Conservation (phyloP, 2,329 filamentous ascomycete genomes). For the Colletotrichum caudatum region DNA sequence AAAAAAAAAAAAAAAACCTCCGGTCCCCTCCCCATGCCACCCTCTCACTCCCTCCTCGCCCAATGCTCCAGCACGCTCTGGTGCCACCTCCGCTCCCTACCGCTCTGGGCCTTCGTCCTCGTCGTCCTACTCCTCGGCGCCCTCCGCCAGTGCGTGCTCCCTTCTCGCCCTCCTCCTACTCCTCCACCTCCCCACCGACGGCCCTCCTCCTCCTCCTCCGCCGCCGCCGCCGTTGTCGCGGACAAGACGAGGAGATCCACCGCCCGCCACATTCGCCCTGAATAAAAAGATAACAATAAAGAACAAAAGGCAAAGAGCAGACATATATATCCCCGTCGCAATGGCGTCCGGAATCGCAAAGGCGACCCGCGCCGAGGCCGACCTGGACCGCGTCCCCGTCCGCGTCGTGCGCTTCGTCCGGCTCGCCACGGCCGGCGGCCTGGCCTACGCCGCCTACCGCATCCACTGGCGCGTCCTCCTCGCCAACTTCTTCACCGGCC, state of each 20-base stretch:
- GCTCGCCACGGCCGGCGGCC: constrained; percentile 56
- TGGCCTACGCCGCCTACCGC: constrained; percentile 61
- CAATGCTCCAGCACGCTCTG: constrained; percentile 58
- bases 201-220: constrained; percentile 28
- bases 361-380: constrained; percentile 43
- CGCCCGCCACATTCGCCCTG: neutral
- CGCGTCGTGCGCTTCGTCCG: constrained; percentile 51
- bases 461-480: constrained; percentile 56
- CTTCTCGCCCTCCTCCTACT: constrained; percentile 21
- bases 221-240: constrained; percentile 30
- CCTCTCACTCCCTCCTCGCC: constrained; percentile 47
- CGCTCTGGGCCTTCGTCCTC: constrained; percentile 58
- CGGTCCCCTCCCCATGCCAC: constrained; percentile 4
- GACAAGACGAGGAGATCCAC: constrained; percentile 31
- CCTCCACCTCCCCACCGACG: constrained; percentile 24
- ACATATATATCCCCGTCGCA: too few species aligned
- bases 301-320: too few species aligned
- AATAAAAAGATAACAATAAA: too few species aligned
- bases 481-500: constrained; percentile 63
- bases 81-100: constrained; percentile 55
- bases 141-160: constrained; percentile 48
- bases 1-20: neutral
- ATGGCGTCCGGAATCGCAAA: constrained; percentile 36
- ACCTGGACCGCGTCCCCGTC: constrained; percentile 41
- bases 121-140: constrained; percentile 52